These are phyloP conservation scores for Aspergillus sp. DNA, from an alignment of 2,329 filamentous ascomycete genomes.

Conservation along the genomic window DNA sequence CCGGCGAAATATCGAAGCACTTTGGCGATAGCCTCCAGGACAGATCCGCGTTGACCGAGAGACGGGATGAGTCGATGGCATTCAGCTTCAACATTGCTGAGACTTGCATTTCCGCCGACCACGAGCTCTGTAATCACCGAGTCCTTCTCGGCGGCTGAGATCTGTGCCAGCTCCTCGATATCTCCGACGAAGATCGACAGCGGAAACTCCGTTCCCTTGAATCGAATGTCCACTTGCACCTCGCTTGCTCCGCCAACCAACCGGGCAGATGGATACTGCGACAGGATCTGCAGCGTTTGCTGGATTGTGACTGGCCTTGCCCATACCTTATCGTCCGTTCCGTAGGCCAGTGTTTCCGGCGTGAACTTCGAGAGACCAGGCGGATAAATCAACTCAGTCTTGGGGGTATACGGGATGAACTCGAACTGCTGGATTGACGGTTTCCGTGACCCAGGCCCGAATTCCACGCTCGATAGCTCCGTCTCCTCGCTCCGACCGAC, in stretches of 20 bases:
- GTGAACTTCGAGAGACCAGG: slow-evolving; percentile 73
- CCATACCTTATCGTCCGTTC: slow-evolving; percentile 84
- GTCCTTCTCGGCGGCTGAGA: slow-evolving; percentile 65
- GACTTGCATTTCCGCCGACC: slow-evolving; percentile 77
- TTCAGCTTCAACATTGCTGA: slow-evolving; percentile 79
- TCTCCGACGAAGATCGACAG: slow-evolving; percentile 84
- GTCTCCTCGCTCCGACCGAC: not conserved
- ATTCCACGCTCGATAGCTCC: not conserved
- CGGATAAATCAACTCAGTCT: slow-evolving; percentile 87
- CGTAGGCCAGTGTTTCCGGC: slow-evolving; percentile 75
- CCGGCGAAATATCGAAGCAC: slow-evolving; percentile 61
- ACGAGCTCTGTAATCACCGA: slow-evolving; percentile 55
- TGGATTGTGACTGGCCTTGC: slow-evolving; percentile 74
- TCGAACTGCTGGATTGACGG: slow-evolving; percentile 72
- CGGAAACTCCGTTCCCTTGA: slow-evolving; percentile 81
- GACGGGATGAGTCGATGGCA: slow-evolving; percentile 59
- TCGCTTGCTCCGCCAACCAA: slow-evolving; percentile 87
- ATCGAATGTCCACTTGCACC: slow-evolving; percentile 90
- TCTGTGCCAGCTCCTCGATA: slow-evolving; percentile 75
- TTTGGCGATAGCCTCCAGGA: slow-evolving; percentile 78
- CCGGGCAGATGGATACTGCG: slow-evolving; percentile 73
- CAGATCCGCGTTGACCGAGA: slow-evolving; percentile 66
- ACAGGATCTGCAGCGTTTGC: slow-evolving; percentile 82
- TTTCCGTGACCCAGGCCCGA: not conserved
- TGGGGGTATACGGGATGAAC: slow-evolving; percentile 83